Evolutionary conservation across 768 basidiomycete species (phyloP).

Genomic region (Mycena indigotica): DNA sequence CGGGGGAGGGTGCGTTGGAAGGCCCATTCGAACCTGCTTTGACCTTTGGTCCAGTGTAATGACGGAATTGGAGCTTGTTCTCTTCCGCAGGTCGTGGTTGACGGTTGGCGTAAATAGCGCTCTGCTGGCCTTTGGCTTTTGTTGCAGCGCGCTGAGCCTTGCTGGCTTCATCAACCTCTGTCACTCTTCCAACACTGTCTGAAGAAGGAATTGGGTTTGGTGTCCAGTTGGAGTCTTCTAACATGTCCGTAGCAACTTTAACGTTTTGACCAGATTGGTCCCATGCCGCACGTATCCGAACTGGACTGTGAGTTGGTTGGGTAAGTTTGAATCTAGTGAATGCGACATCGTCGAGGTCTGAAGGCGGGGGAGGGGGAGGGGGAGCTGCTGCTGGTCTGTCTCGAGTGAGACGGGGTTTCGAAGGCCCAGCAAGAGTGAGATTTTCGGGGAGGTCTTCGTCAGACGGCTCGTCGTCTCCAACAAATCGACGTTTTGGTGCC

Average conservation of each 20-base stretch:
- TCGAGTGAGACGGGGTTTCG: conserved; percentile 58
- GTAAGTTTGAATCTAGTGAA: conserved; percentile 66
- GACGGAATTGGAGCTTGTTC: conserved; percentile 46
- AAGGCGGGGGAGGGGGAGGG: conserved; percentile 27
- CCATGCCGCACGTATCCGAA: conserved; percentile 68
- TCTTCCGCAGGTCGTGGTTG: conserved; percentile 42
- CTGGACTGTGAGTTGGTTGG: conserved; percentile 51
- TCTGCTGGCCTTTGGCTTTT: conserved; percentile 78
- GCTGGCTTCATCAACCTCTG: conserved; percentile 72
- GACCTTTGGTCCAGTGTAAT: neutral
- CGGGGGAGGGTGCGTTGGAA: conserved; percentile 26
- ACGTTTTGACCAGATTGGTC: conserved; percentile 59
- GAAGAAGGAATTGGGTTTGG: conserved; percentile 26
- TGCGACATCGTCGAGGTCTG: conserved; percentile 35
- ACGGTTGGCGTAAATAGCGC: conserved; percentile 79
- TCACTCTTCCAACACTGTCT: conserved; percentile 58
- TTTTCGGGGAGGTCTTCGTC: conserved; percentile 69
- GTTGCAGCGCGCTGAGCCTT: conserved; percentile 65
- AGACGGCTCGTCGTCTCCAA: conserved; percentile 51
- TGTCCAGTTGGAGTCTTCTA: conserved; percentile 61
- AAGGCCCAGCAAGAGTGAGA: conserved; percentile 43
- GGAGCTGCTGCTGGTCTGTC: conserved; percentile 41
- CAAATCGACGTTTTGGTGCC: conserved; percentile 50
- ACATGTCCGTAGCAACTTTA: conserved; percentile 57
- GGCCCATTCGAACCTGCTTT: conserved; percentile 1